Percentiles rank a stretch among this genome's conserved stretches.
Evolutionary conservation across 352 stramenopile genomes (phyloP).

Genomic region (Pythium sp.): DNA sequence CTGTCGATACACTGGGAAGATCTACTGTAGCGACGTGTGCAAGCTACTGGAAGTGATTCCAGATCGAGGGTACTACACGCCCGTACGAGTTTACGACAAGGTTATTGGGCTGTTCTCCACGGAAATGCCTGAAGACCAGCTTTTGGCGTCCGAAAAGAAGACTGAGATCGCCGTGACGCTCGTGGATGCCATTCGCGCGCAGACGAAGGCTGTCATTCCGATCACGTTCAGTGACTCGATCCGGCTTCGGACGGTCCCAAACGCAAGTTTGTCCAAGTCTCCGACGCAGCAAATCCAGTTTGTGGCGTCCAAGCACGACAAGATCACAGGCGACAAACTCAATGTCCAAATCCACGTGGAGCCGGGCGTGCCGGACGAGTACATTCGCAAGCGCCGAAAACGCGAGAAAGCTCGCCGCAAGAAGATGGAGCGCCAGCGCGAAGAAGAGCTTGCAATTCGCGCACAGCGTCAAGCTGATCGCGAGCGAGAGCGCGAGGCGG

Average conservation of each 20-base stretch:
- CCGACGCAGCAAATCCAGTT: slow-evolving; percentile 72
- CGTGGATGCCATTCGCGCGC: slow-evolving; percentile 66
- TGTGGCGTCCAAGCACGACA: slow-evolving; percentile 34
- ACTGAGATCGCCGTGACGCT: slow-evolving; percentile 85
- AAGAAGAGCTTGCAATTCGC: slow-evolving; percentile 72
- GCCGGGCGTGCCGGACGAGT: slow-evolving; percentile 72
- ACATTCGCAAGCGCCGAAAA: slow-evolving; percentile 85
- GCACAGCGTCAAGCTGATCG: slow-evolving; percentile 66
- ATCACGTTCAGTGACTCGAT: slow-evolving; percentile 76
- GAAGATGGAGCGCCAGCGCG: slow-evolving; percentile 62
- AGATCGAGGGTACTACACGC: slow-evolving; percentile 76
- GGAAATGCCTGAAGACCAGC: slow-evolving; percentile 78
- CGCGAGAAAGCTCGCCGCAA: slow-evolving; percentile 79
- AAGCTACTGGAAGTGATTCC: slow-evolving; percentile 78
- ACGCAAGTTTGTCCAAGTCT: slow-evolving; percentile 44
- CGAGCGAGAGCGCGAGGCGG: slow-evolving; percentile 60
- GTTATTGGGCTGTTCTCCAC: slow-evolving; percentile 81
- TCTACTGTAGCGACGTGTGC: slow-evolving; percentile 84
- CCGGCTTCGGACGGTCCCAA: slow-evolving; percentile 48
- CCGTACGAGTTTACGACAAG: slow-evolving; percentile 76
- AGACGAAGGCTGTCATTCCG: slow-evolving; percentile 47
- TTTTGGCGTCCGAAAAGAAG: slow-evolving; percentile 83
- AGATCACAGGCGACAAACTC: slow-evolving; percentile 43
- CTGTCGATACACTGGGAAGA: slow-evolving; percentile 82
- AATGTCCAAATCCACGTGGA: slow-evolving; percentile 56